Conservation (phyloP, 148 eudicot genomes). For the Arctostaphylos glauca region DNA sequence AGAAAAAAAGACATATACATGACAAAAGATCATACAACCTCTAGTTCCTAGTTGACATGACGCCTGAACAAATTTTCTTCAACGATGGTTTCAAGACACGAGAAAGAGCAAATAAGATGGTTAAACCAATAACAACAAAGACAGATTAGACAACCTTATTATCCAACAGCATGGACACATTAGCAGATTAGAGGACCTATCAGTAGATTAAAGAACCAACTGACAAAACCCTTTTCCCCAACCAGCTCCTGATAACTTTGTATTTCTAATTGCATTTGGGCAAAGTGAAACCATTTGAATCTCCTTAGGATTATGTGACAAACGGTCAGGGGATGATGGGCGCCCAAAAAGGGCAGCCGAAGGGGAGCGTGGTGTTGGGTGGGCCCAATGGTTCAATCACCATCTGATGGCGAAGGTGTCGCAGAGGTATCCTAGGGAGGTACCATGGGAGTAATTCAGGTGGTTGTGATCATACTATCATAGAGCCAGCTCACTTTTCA, state of each 20-base stretch:
- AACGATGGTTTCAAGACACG: not conserved
- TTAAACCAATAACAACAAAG: not conserved
- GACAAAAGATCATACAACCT: not conserved
- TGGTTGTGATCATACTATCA: not conserved
- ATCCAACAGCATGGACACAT: not conserved
- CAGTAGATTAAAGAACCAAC: not conserved
- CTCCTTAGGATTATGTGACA: not conserved
- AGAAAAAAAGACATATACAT: not conserved
- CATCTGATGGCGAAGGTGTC: not conserved
- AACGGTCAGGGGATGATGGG: not conserved
- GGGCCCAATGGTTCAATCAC: not conserved
- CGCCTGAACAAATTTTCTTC: not conserved
- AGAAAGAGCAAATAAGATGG: not conserved
- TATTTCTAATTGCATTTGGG: not conserved
- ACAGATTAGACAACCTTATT: not conserved
- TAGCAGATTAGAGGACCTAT: not conserved
- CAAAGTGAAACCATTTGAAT: not conserved
- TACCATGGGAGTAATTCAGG: not conserved
- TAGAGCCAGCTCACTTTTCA: not conserved
- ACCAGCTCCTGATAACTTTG: not conserved
- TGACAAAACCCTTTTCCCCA: not conserved
- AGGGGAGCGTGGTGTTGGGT: not conserved
- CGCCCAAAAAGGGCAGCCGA: not conserved
- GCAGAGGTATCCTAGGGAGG: not conserved
- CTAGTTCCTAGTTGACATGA: not conserved